Conservation (phyloP, 1,284 basidiomycete genomes). For the Pseudomicrostroma phylloplanum region DNA sequence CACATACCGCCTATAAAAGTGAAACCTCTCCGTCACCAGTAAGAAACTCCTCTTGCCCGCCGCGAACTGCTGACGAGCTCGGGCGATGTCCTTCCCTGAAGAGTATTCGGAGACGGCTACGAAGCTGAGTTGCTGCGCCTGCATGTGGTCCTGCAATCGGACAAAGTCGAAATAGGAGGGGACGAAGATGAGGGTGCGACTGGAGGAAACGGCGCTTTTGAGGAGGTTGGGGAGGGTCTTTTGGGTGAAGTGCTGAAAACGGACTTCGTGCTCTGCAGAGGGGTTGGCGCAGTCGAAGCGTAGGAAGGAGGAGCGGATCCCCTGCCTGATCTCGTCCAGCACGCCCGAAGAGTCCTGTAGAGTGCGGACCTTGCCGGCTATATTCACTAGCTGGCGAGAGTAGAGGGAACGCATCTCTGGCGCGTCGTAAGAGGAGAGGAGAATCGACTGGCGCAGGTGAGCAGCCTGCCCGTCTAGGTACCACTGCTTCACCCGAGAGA, state of each 20-base stretch:
- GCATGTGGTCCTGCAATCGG: slow-evolving; percentile 77
- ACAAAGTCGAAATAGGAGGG: slow-evolving; percentile 97
- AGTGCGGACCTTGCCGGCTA: slow-evolving; percentile 66
- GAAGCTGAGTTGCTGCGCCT: slow-evolving; percentile 60
- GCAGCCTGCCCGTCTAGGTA: slow-evolving; percentile 80
- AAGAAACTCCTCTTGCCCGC: slow-evolving; percentile 77
- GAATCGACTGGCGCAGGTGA: slow-evolving; percentile 75
- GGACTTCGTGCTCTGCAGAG: slow-evolving; percentile 74
- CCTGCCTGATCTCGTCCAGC: slow-evolving; percentile 23
- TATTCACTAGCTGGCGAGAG: slow-evolving; percentile 68
- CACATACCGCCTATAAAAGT: slow-evolving; percentile 79
- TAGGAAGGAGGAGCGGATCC: slow-evolving; percentile 60
- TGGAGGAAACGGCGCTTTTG: slow-evolving; percentile 83
- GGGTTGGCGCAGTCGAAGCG: slow-evolving; percentile 68
- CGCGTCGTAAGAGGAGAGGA: slow-evolving; percentile 82
- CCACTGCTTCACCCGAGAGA: slow-evolving; percentile 94
- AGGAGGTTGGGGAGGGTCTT: slow-evolving; percentile 74
- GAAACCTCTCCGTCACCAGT: slow-evolving; percentile 89
- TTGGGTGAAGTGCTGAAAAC: slow-evolving; percentile 77
- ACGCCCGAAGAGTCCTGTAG: slow-evolving; percentile 17
- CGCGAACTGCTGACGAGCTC: slow-evolving; percentile 89
- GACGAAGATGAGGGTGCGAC: slow-evolving; percentile 79
- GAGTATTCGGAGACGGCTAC: slow-evolving; percentile 82
- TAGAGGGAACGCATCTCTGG: slow-evolving; percentile 78
- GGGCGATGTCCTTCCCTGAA: slow-evolving; percentile 81